Base-by-base conservation (phyloP, 2,329 filamentous ascomycete species). In the Diaporthe nobilis region DNA sequence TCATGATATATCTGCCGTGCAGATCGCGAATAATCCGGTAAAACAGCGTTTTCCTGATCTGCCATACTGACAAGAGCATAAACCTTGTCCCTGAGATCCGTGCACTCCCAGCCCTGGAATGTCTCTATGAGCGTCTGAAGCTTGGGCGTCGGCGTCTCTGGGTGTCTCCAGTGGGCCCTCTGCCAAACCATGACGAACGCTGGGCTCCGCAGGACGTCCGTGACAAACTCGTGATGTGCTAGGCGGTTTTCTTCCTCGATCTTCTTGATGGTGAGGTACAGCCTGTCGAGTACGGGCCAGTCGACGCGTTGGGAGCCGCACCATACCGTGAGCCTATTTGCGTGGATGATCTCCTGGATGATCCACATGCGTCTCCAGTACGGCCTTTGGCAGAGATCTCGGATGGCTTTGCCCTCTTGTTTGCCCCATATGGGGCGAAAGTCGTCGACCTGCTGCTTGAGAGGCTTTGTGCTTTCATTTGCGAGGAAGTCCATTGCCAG, bases 361-460 rank as follows among this genome's bases (percentile, higher is more conserved):
- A 72, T 61, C 70, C 70, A 72, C 39, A 72, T 60, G 13, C 70
- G 42, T 20, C 28, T 39, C 70, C 70, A 72, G n/a, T 72, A 60
- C 5, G 70, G 70, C 6, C 57, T 49, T 4, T 51, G 22, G 4
- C 49, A 68, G 4, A 68, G 47, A 17, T 68, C 65, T 4, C 65
- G 22, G 9, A 68, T 53, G 8, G 65, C 47, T 2, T 53, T 53
- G 3, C 65, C 65, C n/a, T 42, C 47, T 28, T 20, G 3, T 3
- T 1, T 42, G 31, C 8, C 34, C 65, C 65, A 68, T 12, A 68
- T 53, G 0, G 31, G 31, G 4, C 47, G 31, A 20, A 22, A 3
- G 20, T 39, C 65, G 37, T 53, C n/a, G 2, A 20, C 4, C 47
- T 39, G 65, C 20, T 4, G 42, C 28, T 20, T 49, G 22, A 25